These are phyloP conservation scores for Stropharia rugosoannulata DNA, from an alignment of 768 basidiomycete genomes.

Conservation along the genomic window DNA sequence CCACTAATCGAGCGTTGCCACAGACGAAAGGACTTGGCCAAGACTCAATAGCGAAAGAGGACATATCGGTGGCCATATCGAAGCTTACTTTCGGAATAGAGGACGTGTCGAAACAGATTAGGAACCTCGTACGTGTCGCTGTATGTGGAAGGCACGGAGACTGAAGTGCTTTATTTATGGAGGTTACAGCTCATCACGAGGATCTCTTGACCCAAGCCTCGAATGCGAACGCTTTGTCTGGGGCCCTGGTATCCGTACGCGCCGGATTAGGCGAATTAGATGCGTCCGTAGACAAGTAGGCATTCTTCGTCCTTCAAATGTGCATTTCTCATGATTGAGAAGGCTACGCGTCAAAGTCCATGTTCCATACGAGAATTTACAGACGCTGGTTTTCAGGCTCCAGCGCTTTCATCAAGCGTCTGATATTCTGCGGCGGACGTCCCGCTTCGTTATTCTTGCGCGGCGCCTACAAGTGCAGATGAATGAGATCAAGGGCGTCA, in stretches of 20 bases:
- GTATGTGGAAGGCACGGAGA: slow-evolving; percentile 1
- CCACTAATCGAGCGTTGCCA: slow-evolving; percentile 26
- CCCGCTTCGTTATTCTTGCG: slow-evolving; percentile 82
- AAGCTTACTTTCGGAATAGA: slow-evolving; percentile 88
- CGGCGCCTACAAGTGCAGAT: slow-evolving; percentile 86
- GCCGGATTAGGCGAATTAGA: slow-evolving; percentile 75
- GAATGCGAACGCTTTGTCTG: slow-evolving; percentile 66
- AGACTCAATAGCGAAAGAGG: slow-evolving; percentile 70
- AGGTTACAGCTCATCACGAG: slow-evolving; percentile 86
- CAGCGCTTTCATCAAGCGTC: slow-evolving; percentile 80
- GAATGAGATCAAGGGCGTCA: slow-evolving; percentile 54
- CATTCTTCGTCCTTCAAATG: neutral
- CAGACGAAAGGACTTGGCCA: slow-evolving; percentile 35
- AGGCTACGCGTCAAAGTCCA: slow-evolving; percentile 88
- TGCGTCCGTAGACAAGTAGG: slow-evolving; percentile 73
- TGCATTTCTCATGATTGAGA: slow-evolving; percentile 14
- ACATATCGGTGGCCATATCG: slow-evolving; percentile 86
- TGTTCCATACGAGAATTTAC: slow-evolving; percentile 75
- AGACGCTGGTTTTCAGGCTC: slow-evolving; percentile 68
- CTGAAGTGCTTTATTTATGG: slow-evolving; percentile 14
- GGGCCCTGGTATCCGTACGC: slow-evolving; percentile 65
- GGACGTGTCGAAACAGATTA: slow-evolving; percentile 89
- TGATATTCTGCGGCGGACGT: slow-evolving; percentile 80
- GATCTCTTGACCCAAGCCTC: slow-evolving; percentile 82
- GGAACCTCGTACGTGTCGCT: slow-evolving; percentile 61